Base-by-base conservation (phyloP, 202 grass and related monocot species). In the Elaeis oleifera region DNA sequence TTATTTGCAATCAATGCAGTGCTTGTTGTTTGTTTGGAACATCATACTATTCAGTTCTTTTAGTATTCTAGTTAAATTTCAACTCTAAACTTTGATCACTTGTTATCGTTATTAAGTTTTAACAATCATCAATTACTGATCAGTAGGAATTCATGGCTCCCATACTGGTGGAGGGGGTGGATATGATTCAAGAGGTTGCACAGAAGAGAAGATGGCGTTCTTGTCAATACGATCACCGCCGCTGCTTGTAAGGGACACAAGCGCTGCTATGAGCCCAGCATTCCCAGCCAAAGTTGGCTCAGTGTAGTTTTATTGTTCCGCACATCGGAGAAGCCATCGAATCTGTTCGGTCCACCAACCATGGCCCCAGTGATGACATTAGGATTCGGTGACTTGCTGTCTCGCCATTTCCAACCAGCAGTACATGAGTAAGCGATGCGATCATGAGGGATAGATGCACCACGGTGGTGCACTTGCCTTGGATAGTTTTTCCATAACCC, bases 181-280 rank as follows among this genome's bases (percentile, higher is more conserved):
- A 28, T 51, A 20, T 23, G 21, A 18, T 24, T 21, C 22, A 8
- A 71, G 23, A 61, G 58, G 58, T 4, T 16, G 22, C 58, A 71
- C 24, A 17, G 69, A 53, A 16, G 69, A 71, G 56, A 71, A 71
- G 16, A 71, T 71, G 36, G 57, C 23, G 49, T 71, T 71, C 58
- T 32, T 61, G 49, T 71, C 69, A 1, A 71, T 29, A 23, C 49
- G n/a, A 18, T 15, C 55, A 3, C 48, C 36, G 7, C 6, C 18
- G 24, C 49, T 53, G 22, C 58, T 53, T 51, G 69, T 29, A 3
- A 71, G 69, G 7, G 69, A 60, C 1, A 61, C 58, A 17, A 71
- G 49, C 9, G 58, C 56, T 7, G 69, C 56, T 31, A 71, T 58
- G 11, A 71, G 57, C 4, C 69, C 69, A 6, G 69, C 69, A 16